Conservation (phyloP, 2,329 filamentous ascomycete genomes). For the Anisogramma anomala region DNA sequence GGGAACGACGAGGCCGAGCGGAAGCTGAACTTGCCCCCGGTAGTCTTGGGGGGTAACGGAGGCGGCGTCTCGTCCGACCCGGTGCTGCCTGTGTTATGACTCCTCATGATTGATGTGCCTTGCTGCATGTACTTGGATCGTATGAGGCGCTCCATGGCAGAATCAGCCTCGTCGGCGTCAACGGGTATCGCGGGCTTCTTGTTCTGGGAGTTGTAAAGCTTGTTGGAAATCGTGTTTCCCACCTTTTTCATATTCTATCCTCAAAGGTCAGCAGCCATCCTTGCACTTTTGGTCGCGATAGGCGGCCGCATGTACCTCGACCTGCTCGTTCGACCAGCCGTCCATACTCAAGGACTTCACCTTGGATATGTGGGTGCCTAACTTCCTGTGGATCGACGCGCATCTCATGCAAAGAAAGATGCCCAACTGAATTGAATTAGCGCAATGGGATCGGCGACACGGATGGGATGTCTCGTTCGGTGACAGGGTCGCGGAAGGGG, state of each 20-base stretch:
- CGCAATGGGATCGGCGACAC: background rate
- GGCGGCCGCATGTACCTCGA: constrained; percentile 56
- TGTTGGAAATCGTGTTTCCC: constrained; percentile 78
- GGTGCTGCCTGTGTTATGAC: constrained; percentile 33
- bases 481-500: constrained; percentile 12
- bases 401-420: constrained; percentile 98
- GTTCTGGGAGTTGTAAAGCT: constrained; percentile 77
- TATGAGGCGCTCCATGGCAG: constrained; percentile 91
- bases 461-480: background rate
- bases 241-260: constrained; percentile 82
- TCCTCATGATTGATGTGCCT: constrained; percentile 24
- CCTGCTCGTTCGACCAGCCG: constrained; percentile 89
- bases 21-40: constrained; percentile 50
- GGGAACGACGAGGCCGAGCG: constrained; percentile 56
- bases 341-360: constrained; percentile 99
- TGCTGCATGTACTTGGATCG: constrained; percentile 79
- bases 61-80: constrained; percentile 49
- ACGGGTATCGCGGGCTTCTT: constrained; percentile 74
- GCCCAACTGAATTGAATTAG: constrained; percentile 53
- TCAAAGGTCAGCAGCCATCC: constrained; percentile 1
- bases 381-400: constrained; percentile 85
- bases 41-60: constrained; percentile 50
- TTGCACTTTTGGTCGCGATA: background rate
- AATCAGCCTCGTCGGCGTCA: constrained; percentile 84
- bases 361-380: constrained; percentile 96